A percentile compares a stretch with the other conserved stretches of the same genome.
These are phyloP conservation scores for Delphinella strobiligena DNA, from an alignment of 2,329 filamentous ascomycete species.

Conservation along the genomic window DNA sequence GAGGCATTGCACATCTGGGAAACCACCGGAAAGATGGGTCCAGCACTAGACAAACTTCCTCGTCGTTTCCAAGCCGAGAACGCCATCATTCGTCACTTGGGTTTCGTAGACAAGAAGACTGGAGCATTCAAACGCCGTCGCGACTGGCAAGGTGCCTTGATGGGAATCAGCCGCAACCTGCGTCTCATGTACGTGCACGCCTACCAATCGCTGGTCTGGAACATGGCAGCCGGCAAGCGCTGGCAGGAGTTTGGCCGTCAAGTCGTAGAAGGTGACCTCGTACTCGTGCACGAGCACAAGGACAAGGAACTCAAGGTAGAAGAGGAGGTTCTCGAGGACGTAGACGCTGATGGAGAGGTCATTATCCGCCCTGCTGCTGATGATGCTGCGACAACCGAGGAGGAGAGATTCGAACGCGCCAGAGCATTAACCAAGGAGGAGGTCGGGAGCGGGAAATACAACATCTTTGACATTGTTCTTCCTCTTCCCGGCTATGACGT, in stretches of 20 bases:
- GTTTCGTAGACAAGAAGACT: conserved; percentile 28
- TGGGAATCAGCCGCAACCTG: conserved; percentile 67
- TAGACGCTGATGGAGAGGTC: conserved; percentile 52
- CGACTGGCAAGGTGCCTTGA: conserved; percentile 73
- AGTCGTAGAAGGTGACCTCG: conserved; percentile 76
- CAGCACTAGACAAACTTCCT: conserved; percentile 59
- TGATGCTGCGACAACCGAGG: conserved; percentile 41
- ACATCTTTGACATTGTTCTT: conserved; percentile 78
- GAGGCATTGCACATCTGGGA: conserved; percentile 64
- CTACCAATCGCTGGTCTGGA: conserved; percentile 93
- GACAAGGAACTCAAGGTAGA: conserved; percentile 28
- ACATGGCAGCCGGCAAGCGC: conserved; percentile 67
- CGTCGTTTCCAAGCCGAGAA: conserved; percentile 71
- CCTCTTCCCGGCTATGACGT: conserved; percentile 89
- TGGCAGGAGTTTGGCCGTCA: conserved; percentile 62
- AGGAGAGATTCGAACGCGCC: conserved; percentile 55
- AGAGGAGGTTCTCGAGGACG: conserved; percentile 19
- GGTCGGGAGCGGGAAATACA: conserved; percentile 60
- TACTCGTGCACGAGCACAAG: conserved; percentile 51
- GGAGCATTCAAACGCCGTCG: conserved; percentile 38
- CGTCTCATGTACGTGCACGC: conserved; percentile 94
- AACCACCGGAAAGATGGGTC: conserved; percentile 36
- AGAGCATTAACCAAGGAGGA: conserved; percentile 67
- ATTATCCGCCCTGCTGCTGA: conserved; percentile 49
- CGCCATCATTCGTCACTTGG: conserved; percentile 66